A percentile compares a stretch with the other conserved stretches of the same genome.
Evolutionary conservation across 2,329 filamentous ascomycete genomes (phyloP).

Genomic region (Chaetomium sp.): DNA sequence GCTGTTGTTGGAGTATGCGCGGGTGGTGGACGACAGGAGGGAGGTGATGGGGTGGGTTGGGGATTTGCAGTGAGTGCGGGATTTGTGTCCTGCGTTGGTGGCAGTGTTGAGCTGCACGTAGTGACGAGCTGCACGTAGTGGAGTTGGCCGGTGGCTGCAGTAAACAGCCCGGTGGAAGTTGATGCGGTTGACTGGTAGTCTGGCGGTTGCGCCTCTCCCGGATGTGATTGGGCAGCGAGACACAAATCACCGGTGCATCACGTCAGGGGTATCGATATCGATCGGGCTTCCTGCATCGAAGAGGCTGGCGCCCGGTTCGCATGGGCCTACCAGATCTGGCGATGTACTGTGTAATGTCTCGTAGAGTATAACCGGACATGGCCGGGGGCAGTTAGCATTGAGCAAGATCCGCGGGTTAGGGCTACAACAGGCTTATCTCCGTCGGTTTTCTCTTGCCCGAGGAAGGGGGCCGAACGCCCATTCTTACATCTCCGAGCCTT

Average conservation of each 20-base stretch:
- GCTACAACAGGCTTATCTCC: background rate
- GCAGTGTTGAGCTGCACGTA: background rate
- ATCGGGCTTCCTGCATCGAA: background rate
- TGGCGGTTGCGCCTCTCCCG: background rate
- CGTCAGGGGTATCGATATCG: background rate
- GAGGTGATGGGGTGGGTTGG: constrained; percentile 59
- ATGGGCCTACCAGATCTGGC: background rate
- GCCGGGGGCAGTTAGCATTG: background rate
- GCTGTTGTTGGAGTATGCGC: constrained; percentile 64
- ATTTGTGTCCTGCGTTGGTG: background rate
- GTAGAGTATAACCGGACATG: background rate
- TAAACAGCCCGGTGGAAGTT: too few relatives aligned
- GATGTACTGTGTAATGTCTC: background rate
- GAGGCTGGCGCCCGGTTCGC: background rate
- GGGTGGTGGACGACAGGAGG: constrained; percentile 55
- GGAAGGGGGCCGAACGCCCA: background rate
- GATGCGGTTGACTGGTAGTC: background rate
- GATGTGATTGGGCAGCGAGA: background rate
- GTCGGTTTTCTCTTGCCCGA: background rate
- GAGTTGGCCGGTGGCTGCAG: too few relatives aligned
- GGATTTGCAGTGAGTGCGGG: constrained; percentile 44
- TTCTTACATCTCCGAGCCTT: background rate
- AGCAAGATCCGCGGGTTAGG: background rate
- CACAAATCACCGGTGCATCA: background rate
- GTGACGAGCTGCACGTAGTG: too few relatives aligned